Percentiles rank a stretch among this genome's conserved stretches.
Evolutionary conservation across 495 filamentous ascomycete genomes (phyloP).

Genomic region (Monascus purpureus): DNA sequence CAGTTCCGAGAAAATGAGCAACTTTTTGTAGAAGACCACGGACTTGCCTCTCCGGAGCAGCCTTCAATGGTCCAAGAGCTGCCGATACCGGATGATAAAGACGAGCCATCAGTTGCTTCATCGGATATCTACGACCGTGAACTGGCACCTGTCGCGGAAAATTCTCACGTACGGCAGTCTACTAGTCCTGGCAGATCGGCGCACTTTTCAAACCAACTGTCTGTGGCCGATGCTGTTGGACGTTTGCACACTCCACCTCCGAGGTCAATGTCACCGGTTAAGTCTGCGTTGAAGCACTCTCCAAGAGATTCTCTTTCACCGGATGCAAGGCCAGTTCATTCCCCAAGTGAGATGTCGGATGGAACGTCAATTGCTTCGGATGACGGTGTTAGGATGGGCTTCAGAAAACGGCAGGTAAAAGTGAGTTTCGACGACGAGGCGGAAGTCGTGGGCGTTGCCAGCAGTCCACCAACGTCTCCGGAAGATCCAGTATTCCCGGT

Average conservation of each 20-base stretch:
- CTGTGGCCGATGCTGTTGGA: constrained; percentile 33
- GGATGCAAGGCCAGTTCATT: constrained; percentile 22
- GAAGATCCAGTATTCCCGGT: constrained; percentile 29
- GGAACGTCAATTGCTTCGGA: constrained; percentile 45
- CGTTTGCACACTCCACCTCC: constrained; percentile 60
- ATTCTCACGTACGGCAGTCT: constrained; percentile 22
- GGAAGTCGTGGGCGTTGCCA: constrained; percentile 45
- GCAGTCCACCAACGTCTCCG: constrained; percentile 33
- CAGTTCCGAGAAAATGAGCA: too few relatives aligned
- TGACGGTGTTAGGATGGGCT: constrained; percentile 32
- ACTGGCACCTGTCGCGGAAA: constrained; percentile 6
- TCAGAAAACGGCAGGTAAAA: constrained; percentile 54
- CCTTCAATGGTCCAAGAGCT: background rate
- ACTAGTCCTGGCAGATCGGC: constrained; percentile 54
- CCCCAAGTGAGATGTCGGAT: constrained; percentile 45
- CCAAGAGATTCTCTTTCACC: constrained; percentile 39
- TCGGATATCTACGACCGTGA: constrained; percentile 4
- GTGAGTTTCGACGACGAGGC: constrained; percentile 80
- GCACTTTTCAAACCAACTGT: constrained; percentile 52
- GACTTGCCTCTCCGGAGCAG: constrained; percentile 1
- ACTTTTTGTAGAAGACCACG: too few relatives aligned
- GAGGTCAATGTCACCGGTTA: constrained; percentile 69
- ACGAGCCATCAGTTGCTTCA: constrained; percentile 5
- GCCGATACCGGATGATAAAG: background rate
- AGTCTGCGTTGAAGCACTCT: constrained; percentile 69